Base-by-base conservation (phyloP, 495 filamentous ascomycete genomes). In the Tuber brumale region DNA sequence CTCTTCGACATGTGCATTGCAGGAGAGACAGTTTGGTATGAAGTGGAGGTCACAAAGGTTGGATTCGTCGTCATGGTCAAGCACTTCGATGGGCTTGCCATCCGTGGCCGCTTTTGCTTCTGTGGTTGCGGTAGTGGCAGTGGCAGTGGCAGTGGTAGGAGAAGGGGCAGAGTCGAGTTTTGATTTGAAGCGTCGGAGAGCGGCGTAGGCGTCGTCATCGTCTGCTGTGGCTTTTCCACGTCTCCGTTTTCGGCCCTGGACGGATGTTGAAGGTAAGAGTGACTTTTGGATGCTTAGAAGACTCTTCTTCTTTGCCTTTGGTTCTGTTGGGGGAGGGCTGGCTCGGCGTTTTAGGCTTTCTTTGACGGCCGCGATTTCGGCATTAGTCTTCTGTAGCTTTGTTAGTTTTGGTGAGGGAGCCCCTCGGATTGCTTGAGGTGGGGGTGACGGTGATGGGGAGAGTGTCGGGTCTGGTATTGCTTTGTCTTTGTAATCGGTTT, bases 11-110 rank as follows among this genome's bases (percentile, higher is more conserved):
- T 94, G 97, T 1, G 90, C 87, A 71, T 89, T 87, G 84, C 95
- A 99, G 48, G 93, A 97, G 76, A 96, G 92, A 84, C 95, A 99
- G 78, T 94, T 91, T 12, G 91, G 91, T 79, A 98, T 94, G 85
- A 97, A 97, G 80, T 97, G 94, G 7, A 97, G 86, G 82, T 97
- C 93, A 81, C 94, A 97, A 23, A 96, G 85, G 61, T 87, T 86
- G 0, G 88, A 87, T 83, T 95, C 92, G 76, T 89, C 90, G 70
- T 93, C 91, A 69, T 89, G 84, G 21, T 82, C 85, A 1, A 81
- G 79, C 1, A 69, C 81, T 80, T 76, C 48, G 10, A 1, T 35
- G 12, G 14, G 12, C 5, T 35, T 35, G 27, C 10, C 5, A 14
- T 14, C 44, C 5, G 70, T 48, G 21, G 37, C 1, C 27, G 69